These are phyloP conservation scores for Colletotrichum sansevieriae DNA, from an alignment of 2,329 filamentous ascomycete species.

Conservation along the genomic window DNA sequence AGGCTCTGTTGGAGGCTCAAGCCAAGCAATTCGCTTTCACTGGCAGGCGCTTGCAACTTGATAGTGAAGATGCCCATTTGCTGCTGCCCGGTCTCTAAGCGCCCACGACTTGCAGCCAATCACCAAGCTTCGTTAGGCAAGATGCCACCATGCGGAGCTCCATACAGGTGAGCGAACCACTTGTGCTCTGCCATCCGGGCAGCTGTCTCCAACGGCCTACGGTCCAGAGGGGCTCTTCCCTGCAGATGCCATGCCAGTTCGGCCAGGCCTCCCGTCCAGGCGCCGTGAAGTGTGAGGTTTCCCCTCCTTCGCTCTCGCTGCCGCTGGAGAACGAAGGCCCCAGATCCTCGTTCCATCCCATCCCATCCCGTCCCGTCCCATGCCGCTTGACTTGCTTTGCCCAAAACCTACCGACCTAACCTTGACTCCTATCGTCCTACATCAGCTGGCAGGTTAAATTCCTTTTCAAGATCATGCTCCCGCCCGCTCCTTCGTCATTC, in stretches of 20 bases:
- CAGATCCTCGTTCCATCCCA: constrained; percentile 28
- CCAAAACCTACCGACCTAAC: constrained; percentile 33
- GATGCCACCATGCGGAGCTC: constrained; percentile 41
- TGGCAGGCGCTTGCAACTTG: constrained; percentile 41
- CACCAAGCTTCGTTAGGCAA: constrained; percentile 40
- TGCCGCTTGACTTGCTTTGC: constrained; percentile 22
- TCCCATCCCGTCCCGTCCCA: constrained; percentile 1
- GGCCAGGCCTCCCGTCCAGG: constrained; percentile 28
- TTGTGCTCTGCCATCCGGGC: constrained; percentile 19
- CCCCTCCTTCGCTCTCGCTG: constrained; percentile 20
- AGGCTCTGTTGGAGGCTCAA: constrained; percentile 23
- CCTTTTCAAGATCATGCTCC: constrained; percentile 26
- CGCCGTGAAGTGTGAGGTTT: constrained; percentile 14
- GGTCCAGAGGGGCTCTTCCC: constrained; percentile 18
- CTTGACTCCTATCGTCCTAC: constrained; percentile 28
- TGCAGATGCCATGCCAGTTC: constrained; percentile 33
- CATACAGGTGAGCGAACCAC: constrained; percentile 4
- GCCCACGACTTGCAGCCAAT: constrained; percentile 41
- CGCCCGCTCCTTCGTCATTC: background rate
- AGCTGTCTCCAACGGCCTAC: constrained; percentile 25
- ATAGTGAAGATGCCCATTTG: constrained; percentile 38
- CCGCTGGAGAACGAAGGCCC: constrained; percentile 29
- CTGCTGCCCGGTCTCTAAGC: constrained; percentile 40
- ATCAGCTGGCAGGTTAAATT: constrained; percentile 29
- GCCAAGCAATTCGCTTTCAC: constrained; percentile 35